phyloP scores from a whole-genome alignment of 768 basidiomycete species.

The Pisolithus tinctorius region DNA sequence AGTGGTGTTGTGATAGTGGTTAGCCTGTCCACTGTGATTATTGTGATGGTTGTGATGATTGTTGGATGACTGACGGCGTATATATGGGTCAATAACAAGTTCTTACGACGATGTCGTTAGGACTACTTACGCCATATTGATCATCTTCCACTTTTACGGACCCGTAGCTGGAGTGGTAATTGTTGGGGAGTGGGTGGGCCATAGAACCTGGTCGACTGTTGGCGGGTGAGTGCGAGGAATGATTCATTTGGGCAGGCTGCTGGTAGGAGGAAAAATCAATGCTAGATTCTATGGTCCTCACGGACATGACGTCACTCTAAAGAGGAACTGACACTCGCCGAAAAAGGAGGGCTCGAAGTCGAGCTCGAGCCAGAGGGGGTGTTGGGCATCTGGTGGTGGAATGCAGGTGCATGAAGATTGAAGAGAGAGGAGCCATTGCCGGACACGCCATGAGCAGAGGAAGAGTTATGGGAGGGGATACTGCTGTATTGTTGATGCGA shows the following conservation, averaged over 20 bases:
- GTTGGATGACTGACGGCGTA: constrained; percentile 21
- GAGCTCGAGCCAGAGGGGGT: constrained; percentile 68
- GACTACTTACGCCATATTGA: constrained; percentile 41
- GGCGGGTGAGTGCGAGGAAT: constrained; percentile 42
- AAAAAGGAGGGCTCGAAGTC: constrained; percentile 76
- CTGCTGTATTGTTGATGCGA: constrained; percentile 46
- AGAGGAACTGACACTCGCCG: constrained; percentile 66
- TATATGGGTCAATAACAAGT: neutral
- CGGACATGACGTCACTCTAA: constrained; percentile 22
- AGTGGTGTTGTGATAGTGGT: constrained; percentile 35
- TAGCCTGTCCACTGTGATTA: constrained; percentile 25
- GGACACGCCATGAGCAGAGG: constrained; percentile 33
- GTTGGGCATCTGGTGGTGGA: constrained; percentile 53
- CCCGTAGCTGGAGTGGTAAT: constrained; percentile 40
- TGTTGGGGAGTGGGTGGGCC: constrained; percentile 33
- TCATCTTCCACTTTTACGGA: constrained; percentile 68
- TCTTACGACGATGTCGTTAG: constrained; percentile 3
- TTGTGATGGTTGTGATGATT: constrained; percentile 18
- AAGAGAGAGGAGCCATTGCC: constrained; percentile 38
- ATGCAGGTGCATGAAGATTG: constrained; percentile 49
- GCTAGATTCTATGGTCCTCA: constrained; percentile 44
- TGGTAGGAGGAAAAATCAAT: constrained; percentile 40
- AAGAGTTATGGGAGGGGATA: constrained; percentile 33
- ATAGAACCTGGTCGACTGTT: constrained; percentile 41
- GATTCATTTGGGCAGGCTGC: constrained; percentile 67